Base-by-base conservation (phyloP, 352 stramenopile genomes). In the Phytophthora vignae region DNA sequence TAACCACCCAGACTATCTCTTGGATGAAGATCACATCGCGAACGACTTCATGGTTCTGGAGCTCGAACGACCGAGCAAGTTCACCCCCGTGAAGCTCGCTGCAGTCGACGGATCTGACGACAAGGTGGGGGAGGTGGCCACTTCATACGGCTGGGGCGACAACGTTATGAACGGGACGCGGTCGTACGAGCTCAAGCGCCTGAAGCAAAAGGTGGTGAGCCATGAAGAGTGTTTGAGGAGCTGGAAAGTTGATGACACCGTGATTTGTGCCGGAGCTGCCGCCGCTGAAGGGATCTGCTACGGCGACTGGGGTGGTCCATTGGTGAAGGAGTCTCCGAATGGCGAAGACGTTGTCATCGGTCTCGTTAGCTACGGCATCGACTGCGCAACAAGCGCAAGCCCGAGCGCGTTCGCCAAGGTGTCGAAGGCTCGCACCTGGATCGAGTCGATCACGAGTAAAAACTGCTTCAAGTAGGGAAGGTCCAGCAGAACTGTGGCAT, bases 1-100 rank as follows among this genome's bases (percentile, higher is more conserved):
- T 1, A 69, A 63, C 22, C 82, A 91, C 68, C 81, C 80, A 2
- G 36, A 58, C 38, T 71, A 42, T 25, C 22, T 25, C 22, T 25
- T 25, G 22, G 22, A 15, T 42, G 36, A 12, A 1, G 4, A 15
- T 3, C 36, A 15, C 3, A 15, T 60, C 12, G 29, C 42, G 5
- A 68, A 77, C 27, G 85, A 93, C 64, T 82, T 86, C 56, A 36
- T 77, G 6, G 60, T 93, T 11, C 46, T 93, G 7, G 75, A 70
- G 58, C 79, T 85, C n/a, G 71, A 74, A 55, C 73, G 53, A 14
- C 63, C 67, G 0, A 82, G 71, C 53, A 81, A 68, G 10, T 79
- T 71, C 27, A 38, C 63, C 7, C 79, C 79, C 14, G 72, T 84
- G 38, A 31, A 11, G 42, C 59, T 83, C 22, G 52, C 64, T 52